A percentile compares a stretch with the other conserved stretches of the same genome.
These are phyloP conservation scores for Paracamarosporium sp. DNA, from an alignment of 2,329 filamentous ascomycete genomes.

Conservation along the genomic window DNA sequence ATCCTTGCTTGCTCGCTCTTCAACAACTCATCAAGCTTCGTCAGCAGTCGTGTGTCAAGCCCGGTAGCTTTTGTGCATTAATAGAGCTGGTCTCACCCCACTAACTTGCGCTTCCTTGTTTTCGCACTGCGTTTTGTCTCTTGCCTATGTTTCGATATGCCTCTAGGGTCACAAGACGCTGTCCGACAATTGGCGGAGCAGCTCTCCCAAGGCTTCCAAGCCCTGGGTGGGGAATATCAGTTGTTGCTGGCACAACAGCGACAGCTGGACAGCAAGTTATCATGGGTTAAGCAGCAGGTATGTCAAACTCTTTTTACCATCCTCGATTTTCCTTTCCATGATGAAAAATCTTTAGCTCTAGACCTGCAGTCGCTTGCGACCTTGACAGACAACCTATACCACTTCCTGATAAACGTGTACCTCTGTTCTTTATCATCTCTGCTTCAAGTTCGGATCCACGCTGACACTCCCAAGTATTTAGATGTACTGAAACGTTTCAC, in stretches of 20 bases:
- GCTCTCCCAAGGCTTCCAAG: slow-evolving; percentile 55
- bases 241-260: slow-evolving; percentile 52
- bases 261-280: slow-evolving; percentile 55
- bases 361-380: slow-evolving; percentile 57
- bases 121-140: neutral
- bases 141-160: slow-evolving; percentile 26
- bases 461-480: slow-evolving; percentile 38
- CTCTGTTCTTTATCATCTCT: neutral
- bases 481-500: slow-evolving; percentile 48
- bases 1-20: neutral
- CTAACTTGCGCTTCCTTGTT: slow-evolving; percentile 1
- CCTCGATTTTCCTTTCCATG: slow-evolving; percentile 34
- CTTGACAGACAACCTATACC: slow-evolving; percentile 54
- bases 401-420: slow-evolving; percentile 44
- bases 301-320: slow-evolving; percentile 19
- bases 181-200: slow-evolving; percentile 47
- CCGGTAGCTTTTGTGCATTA: neutral
- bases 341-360: slow-evolving; percentile 59
- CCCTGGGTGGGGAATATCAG: slow-evolving; percentile 56
- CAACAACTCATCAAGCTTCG: slow-evolving; percentile 1
- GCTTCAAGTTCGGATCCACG: neutral
- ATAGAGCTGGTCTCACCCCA: slow-evolving; percentile 8
- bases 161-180: slow-evolving; percentile 27
- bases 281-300: slow-evolving; percentile 58
- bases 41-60: neutral